Percentiles rank a stretch among this genome's conserved stretches.
phyloP scores from a whole-genome alignment of 1,284 basidiomycete genomes.

The Phlebopus sp. region DNA sequence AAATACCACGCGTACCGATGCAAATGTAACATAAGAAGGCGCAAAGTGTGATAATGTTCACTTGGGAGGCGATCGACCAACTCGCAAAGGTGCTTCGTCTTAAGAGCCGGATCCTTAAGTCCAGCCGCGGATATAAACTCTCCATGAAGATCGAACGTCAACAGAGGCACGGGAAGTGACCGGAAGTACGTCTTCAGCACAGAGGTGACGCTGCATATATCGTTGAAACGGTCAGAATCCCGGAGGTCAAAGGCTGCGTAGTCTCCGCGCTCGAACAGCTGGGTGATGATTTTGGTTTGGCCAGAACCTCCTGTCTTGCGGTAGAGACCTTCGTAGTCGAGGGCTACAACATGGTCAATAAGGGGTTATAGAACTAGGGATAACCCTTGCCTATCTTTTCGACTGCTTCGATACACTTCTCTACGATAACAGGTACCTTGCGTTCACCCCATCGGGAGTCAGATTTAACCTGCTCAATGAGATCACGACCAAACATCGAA shows the following conservation, averaged over 20 bases:
- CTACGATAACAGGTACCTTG: slow-evolving; percentile 84
- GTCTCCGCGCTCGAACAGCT: slow-evolving; percentile 92
- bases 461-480: slow-evolving; percentile 77
- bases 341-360: slow-evolving; percentile 42
- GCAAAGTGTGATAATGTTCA: slow-evolving; percentile 86
- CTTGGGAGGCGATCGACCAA: slow-evolving; percentile 78
- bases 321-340: slow-evolving; percentile 95
- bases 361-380: background rate
- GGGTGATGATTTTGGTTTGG: slow-evolving; percentile 90
- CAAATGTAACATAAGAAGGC: slow-evolving; percentile 84
- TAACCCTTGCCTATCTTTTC: slow-evolving; percentile 70
- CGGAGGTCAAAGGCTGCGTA: slow-evolving; percentile 85
- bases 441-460: slow-evolving; percentile 65
- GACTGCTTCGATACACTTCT: slow-evolving; percentile 93
- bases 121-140: slow-evolving; percentile 79
- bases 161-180: slow-evolving; percentile 82
- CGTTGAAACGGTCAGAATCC: slow-evolving; percentile 90
- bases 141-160: slow-evolving; percentile 91
- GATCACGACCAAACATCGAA: slow-evolving; percentile 89
- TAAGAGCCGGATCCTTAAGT: slow-evolving; percentile 62
- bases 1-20: slow-evolving; percentile 53
- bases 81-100: slow-evolving; percentile 62
- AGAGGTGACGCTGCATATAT: slow-evolving; percentile 94
- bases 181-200: slow-evolving; percentile 98
- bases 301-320: slow-evolving; percentile 94